A percentile compares a stretch with the other conserved stretches of the same genome.
These are phyloP conservation scores for Alternaria alternata DNA, from an alignment of 2,329 filamentous ascomycete species.

Conservation along the genomic window DNA sequence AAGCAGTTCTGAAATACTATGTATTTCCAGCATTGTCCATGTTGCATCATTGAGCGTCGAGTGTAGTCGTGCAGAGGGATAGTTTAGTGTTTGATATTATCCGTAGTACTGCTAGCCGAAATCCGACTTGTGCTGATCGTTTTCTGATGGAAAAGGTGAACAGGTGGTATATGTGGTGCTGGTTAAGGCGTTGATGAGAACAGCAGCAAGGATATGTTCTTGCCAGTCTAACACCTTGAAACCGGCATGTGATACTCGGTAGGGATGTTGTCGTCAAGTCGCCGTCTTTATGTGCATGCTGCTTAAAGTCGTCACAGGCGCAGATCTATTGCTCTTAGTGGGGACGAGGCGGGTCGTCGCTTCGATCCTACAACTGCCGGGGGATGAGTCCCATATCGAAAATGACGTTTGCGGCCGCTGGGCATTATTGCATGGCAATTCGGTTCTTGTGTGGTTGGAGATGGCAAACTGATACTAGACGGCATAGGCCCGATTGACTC, in stretches of 20 bases:
- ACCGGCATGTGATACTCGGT: neutral
- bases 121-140: neutral
- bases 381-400: neutral
- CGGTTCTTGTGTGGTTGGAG: constrained; percentile 2
- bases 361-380: neutral
- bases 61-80: neutral
- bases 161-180: neutral
- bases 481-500: constrained; percentile 1
- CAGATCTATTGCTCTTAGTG: constrained; percentile 8
- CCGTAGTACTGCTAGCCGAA: neutral
- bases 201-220: neutral
- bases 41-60: neutral
- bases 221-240: neutral
- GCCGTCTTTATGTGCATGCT: constrained; percentile 13
- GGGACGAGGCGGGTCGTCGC: constrained; percentile 6
- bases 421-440: constrained; percentile 5
- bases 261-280: constrained; percentile 5
- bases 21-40: neutral
- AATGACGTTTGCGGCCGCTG: constrained; percentile 11
- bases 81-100: neutral
- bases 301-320: constrained; percentile 9
- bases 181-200: neutral
- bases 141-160: neutral
- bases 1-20: neutral
- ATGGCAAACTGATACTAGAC: neutral